phyloP scores from a whole-genome alignment of 345 rosid genomes.

The Cochlearia excelsa region DNA sequence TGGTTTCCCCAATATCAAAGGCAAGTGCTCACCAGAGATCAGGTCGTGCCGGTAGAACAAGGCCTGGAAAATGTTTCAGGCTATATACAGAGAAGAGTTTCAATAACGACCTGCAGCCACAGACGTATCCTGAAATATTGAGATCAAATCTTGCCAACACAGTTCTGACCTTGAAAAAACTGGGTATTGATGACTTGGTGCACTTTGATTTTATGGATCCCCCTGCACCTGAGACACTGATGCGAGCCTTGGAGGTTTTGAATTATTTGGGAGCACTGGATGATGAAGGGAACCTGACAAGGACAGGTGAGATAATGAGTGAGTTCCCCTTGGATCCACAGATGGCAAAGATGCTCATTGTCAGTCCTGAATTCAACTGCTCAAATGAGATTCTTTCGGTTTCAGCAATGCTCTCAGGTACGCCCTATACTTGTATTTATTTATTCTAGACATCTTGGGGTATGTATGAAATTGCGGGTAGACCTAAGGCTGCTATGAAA shows the following conservation, averaged over 20 bases:
- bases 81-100: constrained; percentile 91
- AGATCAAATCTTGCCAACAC: constrained; percentile 96
- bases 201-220: constrained; percentile 99
- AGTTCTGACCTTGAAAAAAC: constrained; percentile 84
- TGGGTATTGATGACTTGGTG: constrained; percentile 91
- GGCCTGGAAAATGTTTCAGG: constrained; percentile 95
- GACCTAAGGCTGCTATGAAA: constrained; percentile 12
- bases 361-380: constrained; percentile 93
- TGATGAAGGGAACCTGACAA: constrained; percentile 95
- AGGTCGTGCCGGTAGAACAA: constrained; percentile 99
- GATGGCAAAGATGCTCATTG: constrained; percentile 97
- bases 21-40: constrained; percentile 99
- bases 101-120: constrained; percentile 81
- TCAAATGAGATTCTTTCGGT: constrained; percentile 93
- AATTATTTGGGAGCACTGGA: constrained; percentile 96
- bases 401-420: constrained; percentile 98
- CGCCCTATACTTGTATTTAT: constrained; percentile 15
- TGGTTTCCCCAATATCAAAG: constrained; percentile 96
- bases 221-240: constrained; percentile 97
- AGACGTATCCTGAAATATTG: constrained; percentile 94
- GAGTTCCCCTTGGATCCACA: constrained; percentile 99
- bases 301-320: constrained; percentile 94
- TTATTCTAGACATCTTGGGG: constrained; percentile 19
- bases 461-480: constrained; percentile 20
- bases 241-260: constrained; percentile 95